Percentiles rank a stretch among this genome's conserved stretches.
Evolutionary conservation across 2,329 filamentous ascomycete species (phyloP).

Genomic region (Aspergillus sergii): DNA sequence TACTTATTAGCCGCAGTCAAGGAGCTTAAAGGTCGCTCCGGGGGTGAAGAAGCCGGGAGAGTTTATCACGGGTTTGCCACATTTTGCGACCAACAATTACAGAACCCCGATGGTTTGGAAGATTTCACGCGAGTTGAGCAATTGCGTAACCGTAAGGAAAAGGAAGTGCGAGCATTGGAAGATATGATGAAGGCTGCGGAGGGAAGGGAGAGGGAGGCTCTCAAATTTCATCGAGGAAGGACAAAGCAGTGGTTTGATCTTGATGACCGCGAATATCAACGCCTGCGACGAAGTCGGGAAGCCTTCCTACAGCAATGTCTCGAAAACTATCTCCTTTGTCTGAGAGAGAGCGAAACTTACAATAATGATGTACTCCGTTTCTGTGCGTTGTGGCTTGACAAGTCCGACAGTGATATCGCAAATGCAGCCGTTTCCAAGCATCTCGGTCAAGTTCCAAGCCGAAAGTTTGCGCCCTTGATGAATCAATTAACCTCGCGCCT

Average conservation of each 20-base stretch:
- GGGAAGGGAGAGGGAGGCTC: conserved; percentile 57
- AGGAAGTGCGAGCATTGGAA: conserved; percentile 76
- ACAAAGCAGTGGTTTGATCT: conserved; percentile 89
- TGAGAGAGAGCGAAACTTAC: conserved; percentile 83
- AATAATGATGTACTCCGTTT: conserved; percentile 90
- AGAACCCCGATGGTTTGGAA: conserved; percentile 80
- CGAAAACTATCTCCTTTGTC: conserved; percentile 87
- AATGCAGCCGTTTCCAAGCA: conserved; percentile 75
- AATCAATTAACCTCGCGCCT: conserved; percentile 96
- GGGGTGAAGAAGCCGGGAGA: conserved; percentile 75
- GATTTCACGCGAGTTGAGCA: conserved; percentile 81
- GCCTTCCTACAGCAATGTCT: conserved; percentile 86
- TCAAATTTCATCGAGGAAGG: conserved; percentile 66
- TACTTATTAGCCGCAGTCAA: conserved; percentile 84
- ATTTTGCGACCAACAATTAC: conserved; percentile 93
- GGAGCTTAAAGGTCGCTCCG: conserved; percentile 70
- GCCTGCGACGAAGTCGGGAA: conserved; percentile 73
- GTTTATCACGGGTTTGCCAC: conserved; percentile 94
- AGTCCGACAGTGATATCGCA: conserved; percentile 72
- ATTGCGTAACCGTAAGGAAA: conserved; percentile 76
- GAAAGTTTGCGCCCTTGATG: conserved; percentile 90
- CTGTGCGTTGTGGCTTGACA: conserved; percentile 90
- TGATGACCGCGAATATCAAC: conserved; percentile 82
- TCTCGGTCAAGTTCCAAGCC: conserved; percentile 75
- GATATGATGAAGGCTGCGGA: conserved; percentile 56